A percentile compares a stretch with the other conserved stretches of the same genome.
Conservation (phyloP, 768 basidiomycete species). For the Neoboletus brunneissimus region DNA sequence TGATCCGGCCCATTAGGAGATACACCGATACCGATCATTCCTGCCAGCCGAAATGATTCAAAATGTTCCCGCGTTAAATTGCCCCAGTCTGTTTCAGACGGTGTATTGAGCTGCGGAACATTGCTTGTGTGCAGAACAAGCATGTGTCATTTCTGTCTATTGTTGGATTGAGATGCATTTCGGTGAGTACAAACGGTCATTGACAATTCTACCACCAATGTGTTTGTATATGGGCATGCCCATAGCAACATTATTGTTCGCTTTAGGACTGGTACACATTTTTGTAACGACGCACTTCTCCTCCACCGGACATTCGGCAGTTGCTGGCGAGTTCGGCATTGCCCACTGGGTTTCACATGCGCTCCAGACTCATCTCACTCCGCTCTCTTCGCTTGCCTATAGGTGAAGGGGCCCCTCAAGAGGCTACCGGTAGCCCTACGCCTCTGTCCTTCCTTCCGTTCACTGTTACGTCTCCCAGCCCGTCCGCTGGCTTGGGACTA, state of each 20-base stretch:
- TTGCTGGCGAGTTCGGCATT: neutral
- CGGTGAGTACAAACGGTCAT: no score
- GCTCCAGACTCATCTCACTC: neutral
- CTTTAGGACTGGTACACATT: neutral
- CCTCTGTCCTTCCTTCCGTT: neutral
- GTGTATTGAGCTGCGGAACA: no score
- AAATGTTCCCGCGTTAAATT: neutral
- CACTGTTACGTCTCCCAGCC: neutral
- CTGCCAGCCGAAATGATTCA: neutral
- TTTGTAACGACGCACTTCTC: neutral
- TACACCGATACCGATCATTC: no score
- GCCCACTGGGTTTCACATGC: neutral
- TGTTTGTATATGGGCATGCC: neutral
- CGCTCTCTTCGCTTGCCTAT: neutral
- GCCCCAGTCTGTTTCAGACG: no score
- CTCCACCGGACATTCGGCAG: neutral
- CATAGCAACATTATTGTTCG: neutral
- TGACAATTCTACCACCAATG: no score
- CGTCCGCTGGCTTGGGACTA: constrained; percentile 7
- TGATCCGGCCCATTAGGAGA: neutral
- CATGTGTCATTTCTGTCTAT: neutral
- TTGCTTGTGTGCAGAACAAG: no score
- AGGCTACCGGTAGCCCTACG: neutral
- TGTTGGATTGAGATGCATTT: neutral
- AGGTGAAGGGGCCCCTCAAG: neutral